Base-by-base conservation (phyloP, 31 red algal genomes). In the Porphyra umbilicalis region DNA sequence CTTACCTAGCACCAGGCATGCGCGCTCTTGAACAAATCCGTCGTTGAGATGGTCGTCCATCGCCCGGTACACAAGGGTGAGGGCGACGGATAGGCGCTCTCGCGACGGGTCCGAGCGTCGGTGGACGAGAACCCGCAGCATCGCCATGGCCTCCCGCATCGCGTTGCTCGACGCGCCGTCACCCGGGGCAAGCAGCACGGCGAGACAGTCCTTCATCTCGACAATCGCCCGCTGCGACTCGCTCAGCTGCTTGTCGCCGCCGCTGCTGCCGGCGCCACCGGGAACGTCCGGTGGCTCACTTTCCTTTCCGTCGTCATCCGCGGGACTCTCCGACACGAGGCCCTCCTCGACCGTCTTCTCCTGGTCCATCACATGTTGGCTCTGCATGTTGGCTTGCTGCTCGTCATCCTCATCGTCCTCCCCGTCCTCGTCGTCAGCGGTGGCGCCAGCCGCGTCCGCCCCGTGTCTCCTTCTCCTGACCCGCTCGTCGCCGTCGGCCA, bases 41-140 rank as follows among this genome's bases (percentile, higher is more conserved):
- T 91, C 80, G 33, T 30, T 83, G 18, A 37, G 34, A 71, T 83
- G 75, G 75, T 36, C 46, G 34, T 82, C 84, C 75, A 91, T 86
- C 30, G 46, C 35, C 39, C 79, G 67, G 57, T 86, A 91, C 6
- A 91, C 57, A 71, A 71, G 25, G 25, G 25, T 71, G 57, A 71
- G 57, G 25, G 57, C 57, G 25, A 71, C 25, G 25, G 57, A 71
- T 29, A 71, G 57, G 25, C 57, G 57, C 25, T 29, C 57, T n/a
- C 57, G 57, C 5, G 57, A n/a, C 20, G 57, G 57, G 14, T 71
- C 57, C 57, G 57, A 13, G 2, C 57, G 57, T 7, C 57, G 57
- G 30, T 71, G 57, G 25, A 71, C 57, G 57, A 71, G 57, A 18
- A 71, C 57, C 57, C 57, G 57, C 25, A 71, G 57, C 57, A 71